Conservation (phyloP, 2,329 filamentous ascomycete species). For the Fusarium sp. region DNA sequence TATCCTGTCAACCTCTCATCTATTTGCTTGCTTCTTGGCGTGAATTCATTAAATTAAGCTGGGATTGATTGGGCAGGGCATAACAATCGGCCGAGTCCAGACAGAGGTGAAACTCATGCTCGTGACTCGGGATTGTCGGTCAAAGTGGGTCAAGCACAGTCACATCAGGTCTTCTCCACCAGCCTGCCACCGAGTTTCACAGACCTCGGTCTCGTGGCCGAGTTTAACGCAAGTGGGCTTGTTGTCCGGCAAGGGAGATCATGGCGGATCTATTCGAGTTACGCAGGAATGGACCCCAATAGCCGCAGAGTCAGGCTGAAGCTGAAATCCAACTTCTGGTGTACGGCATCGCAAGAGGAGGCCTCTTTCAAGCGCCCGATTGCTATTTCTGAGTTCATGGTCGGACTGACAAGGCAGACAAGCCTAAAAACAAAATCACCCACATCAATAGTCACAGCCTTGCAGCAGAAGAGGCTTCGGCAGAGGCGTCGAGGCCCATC, state of each 20-base stretch:
- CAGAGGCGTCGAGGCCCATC: slow-evolving; percentile 24
- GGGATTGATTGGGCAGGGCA: background rate
- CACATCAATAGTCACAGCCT: slow-evolving; percentile 32
- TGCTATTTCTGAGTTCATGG: slow-evolving; percentile 6
- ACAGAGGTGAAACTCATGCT: slow-evolving; percentile 14
- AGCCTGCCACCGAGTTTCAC: background rate
- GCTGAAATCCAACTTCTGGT: background rate
- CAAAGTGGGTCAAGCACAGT: slow-evolving; percentile 22
- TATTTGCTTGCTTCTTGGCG: background rate
- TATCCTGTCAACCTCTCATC: slow-evolving; percentile 3
- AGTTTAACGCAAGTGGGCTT: background rate
- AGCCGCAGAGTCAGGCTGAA: background rate
- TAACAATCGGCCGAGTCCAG: slow-evolving; percentile 3
- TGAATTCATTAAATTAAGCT: background rate
- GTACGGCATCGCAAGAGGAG: slow-evolving; percentile 21
- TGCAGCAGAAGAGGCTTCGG: slow-evolving; percentile 33
- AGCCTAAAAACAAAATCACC: slow-evolving; percentile 5
- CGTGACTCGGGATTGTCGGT: slow-evolving; percentile 8
- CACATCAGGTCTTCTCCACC: slow-evolving; percentile 15
- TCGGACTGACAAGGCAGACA: slow-evolving; percentile 38
- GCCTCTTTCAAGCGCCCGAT: slow-evolving; percentile 32
- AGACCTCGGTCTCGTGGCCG: background rate
- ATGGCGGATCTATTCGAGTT: background rate
- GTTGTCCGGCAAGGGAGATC: background rate
- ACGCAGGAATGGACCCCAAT: background rate